Base-by-base conservation (phyloP, 257 asterid genomes). In the Nemophila menziesii region DNA sequence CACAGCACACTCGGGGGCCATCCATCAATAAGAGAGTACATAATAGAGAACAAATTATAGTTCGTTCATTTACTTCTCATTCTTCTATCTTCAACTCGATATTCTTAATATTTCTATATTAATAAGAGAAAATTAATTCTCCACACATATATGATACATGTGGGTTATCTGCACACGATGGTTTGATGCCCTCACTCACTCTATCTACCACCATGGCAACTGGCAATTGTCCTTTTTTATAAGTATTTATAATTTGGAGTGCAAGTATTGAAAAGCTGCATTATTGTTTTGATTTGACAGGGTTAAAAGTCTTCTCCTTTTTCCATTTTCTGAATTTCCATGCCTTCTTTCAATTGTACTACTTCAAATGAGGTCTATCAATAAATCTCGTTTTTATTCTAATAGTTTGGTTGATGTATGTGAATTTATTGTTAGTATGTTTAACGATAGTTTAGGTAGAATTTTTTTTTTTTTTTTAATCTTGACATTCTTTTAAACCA, bases 241-340 rank as follows among this genome's bases (percentile, higher is more conserved):
- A 2, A 12, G 13, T 37, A 3, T 52, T 54, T 46, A 46, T 18
- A 40, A 39, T 51, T 38, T 60, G 51, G 66, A 60, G 66, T 52
- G 66, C 41, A 40, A 60, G 60, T 34, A 39, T 60, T 52, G 40
- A 52, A 46, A 60, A 60, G 56, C 60, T 52, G 66, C 50, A 11
- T 16, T 27, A 33, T 22, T 37, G 11, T 36, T 16, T 46, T 38
- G 66, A 60, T 46, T 53, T 60, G 66, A 60, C 55, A 33, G 33
- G 44, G 36, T 48, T 46, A 55, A 21, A 51, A 20, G 50, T 40
- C 54, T 48, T 12, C 23, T 20, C 11, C 1, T 13, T 44, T 26
- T 51, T 20, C 55, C 63, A 11, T 14, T 4, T 46, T 15, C 10
- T 18, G 59, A 39, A 43, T 37, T 43, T 50, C 37, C 41, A 33